Base-by-base conservation (phyloP, 768 basidiomycete species). In the Tricholoma sp. region DNA sequence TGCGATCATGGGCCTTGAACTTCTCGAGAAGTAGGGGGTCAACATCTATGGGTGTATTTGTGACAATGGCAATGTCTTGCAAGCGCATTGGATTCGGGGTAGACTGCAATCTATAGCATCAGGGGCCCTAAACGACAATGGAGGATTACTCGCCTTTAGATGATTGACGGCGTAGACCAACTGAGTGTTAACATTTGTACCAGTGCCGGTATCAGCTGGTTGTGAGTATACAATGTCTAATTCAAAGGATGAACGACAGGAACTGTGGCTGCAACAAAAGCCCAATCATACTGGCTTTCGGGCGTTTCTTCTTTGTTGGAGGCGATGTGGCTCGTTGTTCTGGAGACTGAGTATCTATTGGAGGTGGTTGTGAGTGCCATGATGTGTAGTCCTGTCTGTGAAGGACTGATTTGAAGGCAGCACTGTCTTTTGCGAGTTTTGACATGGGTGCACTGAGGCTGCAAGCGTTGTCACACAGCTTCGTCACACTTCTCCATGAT, bases 21-120 rank as follows among this genome's bases (percentile, higher is more conserved):
- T 88, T 88, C 67, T 94, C 88, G 4, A 91, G 77, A 10, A 95
- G 79, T 3, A 84, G 72, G 8, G 63, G 56, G 66, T 95, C 89
- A 7, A 83, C 82, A 60, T 90, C 84, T 2, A 96, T 72, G 8
- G 91, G 89, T 1, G 89, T 87, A 63, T 82, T 83, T 0, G 89
- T 90, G 18, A 88, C 77, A 43, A 94, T 85, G 2, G 93, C 90
- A 47, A 96, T 77, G 67, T 96, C 94, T 69, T 94, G 87, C 49
- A 95, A 73, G 3, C 93, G 86, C 80, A 91, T 91, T 10, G 93
- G 94, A 58, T 83, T 86, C 57, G 80, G 83, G 21, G 88, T 84
- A 0, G 80, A 78, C 84, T 86, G 63, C 18, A 58, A 12, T 11
- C 10, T 16, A n/a, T 11, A 50, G n/a, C 14, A 27, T 50, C 27